Evolutionary conservation across 2,329 filamentous ascomycete species (phyloP).

Genomic region (Fusarium cicatricum): DNA sequence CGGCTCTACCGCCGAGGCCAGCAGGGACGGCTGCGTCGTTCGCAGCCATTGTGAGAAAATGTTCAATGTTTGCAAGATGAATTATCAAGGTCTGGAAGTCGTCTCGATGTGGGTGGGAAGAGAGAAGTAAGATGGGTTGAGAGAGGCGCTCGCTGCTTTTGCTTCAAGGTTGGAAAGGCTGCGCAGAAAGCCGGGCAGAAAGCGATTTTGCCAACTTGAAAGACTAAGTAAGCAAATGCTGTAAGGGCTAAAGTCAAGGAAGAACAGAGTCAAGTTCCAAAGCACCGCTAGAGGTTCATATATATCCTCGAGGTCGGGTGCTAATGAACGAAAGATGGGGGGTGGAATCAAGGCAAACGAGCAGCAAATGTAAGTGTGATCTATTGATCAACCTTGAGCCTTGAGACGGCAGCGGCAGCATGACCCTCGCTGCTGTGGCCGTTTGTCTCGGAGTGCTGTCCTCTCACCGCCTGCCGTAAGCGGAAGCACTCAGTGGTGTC

Average conservation of each 20-base stretch:
- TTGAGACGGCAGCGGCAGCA: constrained; percentile 22
- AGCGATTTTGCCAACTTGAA: constrained; percentile 11
- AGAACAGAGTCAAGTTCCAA: background rate
- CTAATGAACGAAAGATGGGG: background rate
- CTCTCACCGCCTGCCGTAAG: constrained; percentile 38
- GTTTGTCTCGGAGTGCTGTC: background rate
- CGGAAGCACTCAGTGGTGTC: constrained; percentile 7
- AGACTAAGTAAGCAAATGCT: constrained; percentile 19
- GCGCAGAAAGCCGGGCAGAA: constrained; percentile 18
- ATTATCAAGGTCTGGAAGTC: background rate
- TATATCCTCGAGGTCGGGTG: background rate
- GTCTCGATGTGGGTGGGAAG: background rate
- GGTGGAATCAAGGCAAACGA: background rate
- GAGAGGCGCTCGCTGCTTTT: constrained; percentile 5
- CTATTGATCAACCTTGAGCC: constrained; percentile 15
- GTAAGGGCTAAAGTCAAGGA: constrained; percentile 3
- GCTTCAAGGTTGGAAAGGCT: constrained; percentile 19
- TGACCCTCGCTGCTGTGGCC: constrained; percentile 33
- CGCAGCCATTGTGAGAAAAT: constrained; percentile 48
- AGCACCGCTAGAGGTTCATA: background rate
- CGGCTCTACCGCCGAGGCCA: constrained; percentile 45
- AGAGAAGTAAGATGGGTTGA: background rate
- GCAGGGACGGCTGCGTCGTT: constrained; percentile 49
- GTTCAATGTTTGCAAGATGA: constrained; percentile 1
- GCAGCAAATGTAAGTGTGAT: background rate